phyloP scores from a whole-genome alignment of 208 protist species.

The Leishmania gerbilli region DNA sequence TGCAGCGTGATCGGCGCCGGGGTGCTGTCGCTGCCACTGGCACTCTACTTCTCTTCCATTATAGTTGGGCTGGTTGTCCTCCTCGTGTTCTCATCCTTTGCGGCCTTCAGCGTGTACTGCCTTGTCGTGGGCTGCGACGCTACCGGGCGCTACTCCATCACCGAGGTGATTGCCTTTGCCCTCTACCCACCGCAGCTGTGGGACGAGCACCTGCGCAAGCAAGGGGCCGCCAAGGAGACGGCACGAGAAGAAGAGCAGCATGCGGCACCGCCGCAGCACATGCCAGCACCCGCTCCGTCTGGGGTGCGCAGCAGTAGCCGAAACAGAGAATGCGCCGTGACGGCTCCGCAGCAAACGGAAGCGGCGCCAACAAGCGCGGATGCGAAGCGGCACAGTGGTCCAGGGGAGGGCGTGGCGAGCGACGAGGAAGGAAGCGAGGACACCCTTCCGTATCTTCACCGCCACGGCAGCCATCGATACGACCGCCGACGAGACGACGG shows the following conservation, averaged over 20 bases:
- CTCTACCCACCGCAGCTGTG: constrained; percentile 55
- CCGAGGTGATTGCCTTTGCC: constrained; percentile 58
- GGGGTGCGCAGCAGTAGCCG: neutral
- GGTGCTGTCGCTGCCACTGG: constrained; percentile 69
- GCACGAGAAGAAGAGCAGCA: neutral
- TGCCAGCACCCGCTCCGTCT: neutral
- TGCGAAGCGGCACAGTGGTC: neutral
- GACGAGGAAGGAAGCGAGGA: neutral
- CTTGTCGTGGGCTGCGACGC: constrained; percentile 57
- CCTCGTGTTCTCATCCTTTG: constrained; percentile 33
- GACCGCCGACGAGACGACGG: neutral
- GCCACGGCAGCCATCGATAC: neutral
- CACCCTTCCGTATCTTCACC: neutral
- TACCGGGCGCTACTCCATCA: constrained; percentile 59
- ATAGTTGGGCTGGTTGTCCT: constrained; percentile 45
- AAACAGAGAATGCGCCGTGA: neutral
- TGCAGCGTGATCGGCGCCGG: constrained; percentile 81
- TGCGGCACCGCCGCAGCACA: neutral
- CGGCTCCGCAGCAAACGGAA: neutral
- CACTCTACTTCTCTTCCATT: constrained; percentile 63
- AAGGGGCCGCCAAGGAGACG: neutral
- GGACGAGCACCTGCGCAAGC: constrained; percentile 45
- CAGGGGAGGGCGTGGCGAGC: neutral
- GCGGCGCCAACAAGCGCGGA: neutral
- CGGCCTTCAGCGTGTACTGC: constrained; percentile 55